Percentiles rank a stretch among this genome's conserved stretches.
Conservation (phyloP, 1,139 yeast genomes). For the Suhomyces maxii region DNA sequence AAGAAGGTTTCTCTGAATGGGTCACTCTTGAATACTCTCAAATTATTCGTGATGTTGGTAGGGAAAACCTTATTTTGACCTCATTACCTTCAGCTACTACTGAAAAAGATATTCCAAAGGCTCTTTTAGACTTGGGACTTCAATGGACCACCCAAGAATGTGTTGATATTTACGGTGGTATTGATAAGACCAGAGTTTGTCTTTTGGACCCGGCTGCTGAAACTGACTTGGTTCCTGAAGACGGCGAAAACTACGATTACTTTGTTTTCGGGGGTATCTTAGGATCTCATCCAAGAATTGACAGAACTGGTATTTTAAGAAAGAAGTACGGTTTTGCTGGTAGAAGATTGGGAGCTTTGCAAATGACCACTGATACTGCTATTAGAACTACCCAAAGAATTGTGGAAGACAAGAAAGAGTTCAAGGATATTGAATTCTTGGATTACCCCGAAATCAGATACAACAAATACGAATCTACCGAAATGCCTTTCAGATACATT, state of each 20-base stretch:
- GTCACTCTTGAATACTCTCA: constrained; percentile 83
- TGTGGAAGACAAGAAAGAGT: constrained; percentile 52
- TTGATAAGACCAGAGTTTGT: constrained; percentile 62
- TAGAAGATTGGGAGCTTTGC: constrained; percentile 79
- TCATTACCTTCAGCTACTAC: constrained; percentile 71
- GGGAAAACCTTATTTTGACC: constrained; percentile 69
- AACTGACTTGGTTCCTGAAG: constrained; percentile 70
- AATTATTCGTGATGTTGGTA: constrained; percentile 80
- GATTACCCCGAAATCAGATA: constrained; percentile 94
- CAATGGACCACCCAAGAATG: constrained; percentile 84
- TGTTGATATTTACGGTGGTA: constrained; percentile 44
- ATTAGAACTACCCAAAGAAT: constrained; percentile 85
- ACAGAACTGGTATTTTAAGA: constrained; percentile 87
- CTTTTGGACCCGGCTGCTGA: constrained; percentile 86
- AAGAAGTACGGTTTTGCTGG: constrained; percentile 79
- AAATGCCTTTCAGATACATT: constrained; percentile 96
- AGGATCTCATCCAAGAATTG: constrained; percentile 96
- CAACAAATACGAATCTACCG: constrained; percentile 86
- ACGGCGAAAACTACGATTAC: constrained; percentile 66
- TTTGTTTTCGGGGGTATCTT: constrained; percentile 95
- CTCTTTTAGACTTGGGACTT: constrained; percentile 61
- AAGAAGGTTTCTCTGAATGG: constrained; percentile 95
- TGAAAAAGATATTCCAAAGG: constrained; percentile 62
- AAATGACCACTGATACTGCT: constrained; percentile 98
- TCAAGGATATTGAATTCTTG: constrained; percentile 75